Evolutionary conservation across 805 yeast species (phyloP).

Genomic region (Lipomyces starkeyi): DNA sequence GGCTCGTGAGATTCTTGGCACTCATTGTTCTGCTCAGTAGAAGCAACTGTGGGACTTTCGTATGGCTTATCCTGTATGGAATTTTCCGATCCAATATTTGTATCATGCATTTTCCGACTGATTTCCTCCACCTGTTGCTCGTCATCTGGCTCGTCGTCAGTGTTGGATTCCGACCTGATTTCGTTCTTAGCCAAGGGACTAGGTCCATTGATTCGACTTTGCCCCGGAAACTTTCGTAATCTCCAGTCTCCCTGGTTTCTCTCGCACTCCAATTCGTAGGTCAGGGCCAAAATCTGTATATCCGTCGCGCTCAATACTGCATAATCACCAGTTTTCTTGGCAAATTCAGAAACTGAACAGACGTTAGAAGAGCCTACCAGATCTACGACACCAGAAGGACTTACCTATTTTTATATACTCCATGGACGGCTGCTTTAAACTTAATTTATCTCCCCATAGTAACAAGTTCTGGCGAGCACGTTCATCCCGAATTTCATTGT

Average conservation of each 20-base stretch:
- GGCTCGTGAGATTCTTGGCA: slow-evolving; percentile 26
- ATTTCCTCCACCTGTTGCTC: slow-evolving; percentile 6
- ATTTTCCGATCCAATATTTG: slow-evolving; percentile 18
- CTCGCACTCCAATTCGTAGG: slow-evolving; percentile 85
- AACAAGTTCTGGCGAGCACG: slow-evolving; percentile 76
- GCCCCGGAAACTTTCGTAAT: slow-evolving; percentile 76
- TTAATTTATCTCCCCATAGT: slow-evolving; percentile 77
- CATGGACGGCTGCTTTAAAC: slow-evolving; percentile 74
- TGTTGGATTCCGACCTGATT: not conserved
- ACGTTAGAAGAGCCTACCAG: not conserved
- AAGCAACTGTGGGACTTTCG: not conserved
- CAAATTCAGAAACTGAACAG: slow-evolving; percentile 66
- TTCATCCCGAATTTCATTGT: slow-evolving; percentile 84
- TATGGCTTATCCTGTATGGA: slow-evolving; percentile 24
- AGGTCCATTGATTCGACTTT: slow-evolving; percentile 9
- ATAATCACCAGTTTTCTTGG: slow-evolving; percentile 89
- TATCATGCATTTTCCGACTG: slow-evolving; percentile 19
- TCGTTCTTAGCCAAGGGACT: slow-evolving; percentile 1
- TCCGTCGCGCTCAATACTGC: slow-evolving; percentile 88
- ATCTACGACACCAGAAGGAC: not conserved
- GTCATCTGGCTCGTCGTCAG: not conserved
- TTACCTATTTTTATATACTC: slow-evolving; percentile 57
- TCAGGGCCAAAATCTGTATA: slow-evolving; percentile 87
- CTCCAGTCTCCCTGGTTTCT: slow-evolving; percentile 70
- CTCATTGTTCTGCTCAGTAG: not conserved